These are phyloP conservation scores for Arabidopsis suecica DNA, from an alignment of 345 rosid genomes.

Conservation along the genomic window DNA sequence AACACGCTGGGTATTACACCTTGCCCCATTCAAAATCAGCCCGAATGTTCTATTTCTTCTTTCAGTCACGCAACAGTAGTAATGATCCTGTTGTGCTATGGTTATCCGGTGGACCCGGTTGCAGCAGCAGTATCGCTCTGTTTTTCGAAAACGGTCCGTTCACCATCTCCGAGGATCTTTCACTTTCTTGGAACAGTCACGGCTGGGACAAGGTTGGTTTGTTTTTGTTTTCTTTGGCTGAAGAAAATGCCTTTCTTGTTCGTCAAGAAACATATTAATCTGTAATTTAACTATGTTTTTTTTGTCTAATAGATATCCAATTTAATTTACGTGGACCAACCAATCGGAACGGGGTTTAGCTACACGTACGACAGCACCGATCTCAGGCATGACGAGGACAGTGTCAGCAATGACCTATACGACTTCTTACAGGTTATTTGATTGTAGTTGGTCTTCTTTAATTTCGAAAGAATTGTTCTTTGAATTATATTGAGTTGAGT, in stretches of 20 bases:
- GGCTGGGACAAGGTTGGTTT: constrained; percentile 80
- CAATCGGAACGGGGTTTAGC: constrained; percentile 89
- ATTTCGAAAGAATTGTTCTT: too few species aligned
- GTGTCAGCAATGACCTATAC: constrained; percentile 80
- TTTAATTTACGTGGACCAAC: constrained; percentile 83
- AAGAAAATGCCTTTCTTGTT: neutral
- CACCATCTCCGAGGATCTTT: constrained; percentile 55
- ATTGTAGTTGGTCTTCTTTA: neutral
- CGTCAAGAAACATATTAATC: constrained; percentile 1
- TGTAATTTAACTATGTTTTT: neutral
- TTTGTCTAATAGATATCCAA: constrained; percentile 62
- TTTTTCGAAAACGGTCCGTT: constrained; percentile 90
- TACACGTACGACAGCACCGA: constrained; percentile 56
- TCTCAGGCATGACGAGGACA: constrained; percentile 67
- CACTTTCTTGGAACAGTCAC: constrained; percentile 78
- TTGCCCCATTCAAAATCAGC: constrained; percentile 63
- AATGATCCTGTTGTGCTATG: constrained; percentile 80
- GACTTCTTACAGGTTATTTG: constrained; percentile 74
- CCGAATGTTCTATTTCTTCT: constrained; percentile 75
- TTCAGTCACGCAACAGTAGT: constrained; percentile 62
- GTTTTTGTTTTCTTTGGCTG: neutral
- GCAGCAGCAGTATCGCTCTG: constrained; percentile 78
- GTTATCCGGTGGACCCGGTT: constrained; percentile 93
- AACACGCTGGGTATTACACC: constrained; percentile 77
- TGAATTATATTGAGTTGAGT: too few species aligned